Percentiles rank a stretch among this genome's conserved stretches.
phyloP scores from a whole-genome alignment of 371 early-diverging fungal genomes.

The Catenaria anguillulae region DNA sequence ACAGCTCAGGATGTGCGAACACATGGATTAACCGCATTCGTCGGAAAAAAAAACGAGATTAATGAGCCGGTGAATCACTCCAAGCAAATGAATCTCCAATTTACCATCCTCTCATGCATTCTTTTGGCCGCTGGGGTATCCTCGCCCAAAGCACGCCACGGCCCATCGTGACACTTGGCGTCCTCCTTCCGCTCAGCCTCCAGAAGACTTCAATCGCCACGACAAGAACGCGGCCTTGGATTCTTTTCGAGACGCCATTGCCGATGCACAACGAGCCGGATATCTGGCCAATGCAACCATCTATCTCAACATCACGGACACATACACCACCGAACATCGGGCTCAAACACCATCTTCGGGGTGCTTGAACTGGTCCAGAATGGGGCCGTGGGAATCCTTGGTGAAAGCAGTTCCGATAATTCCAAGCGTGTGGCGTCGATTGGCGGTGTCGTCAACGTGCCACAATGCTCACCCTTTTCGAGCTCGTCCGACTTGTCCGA shows the following conservation, averaged over 20 bases:
- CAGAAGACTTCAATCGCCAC: too few relatives aligned
- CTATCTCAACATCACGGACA: background rate
- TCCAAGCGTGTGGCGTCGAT: background rate
- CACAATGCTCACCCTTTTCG: background rate
- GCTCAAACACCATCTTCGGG: background rate
- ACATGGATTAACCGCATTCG: too few relatives aligned
- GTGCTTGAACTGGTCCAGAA: background rate
- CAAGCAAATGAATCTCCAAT: too few relatives aligned
- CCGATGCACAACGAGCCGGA: background rate
- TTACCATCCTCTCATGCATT: too few relatives aligned
- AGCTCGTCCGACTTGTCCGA: background rate
- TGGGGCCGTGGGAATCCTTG: background rate
- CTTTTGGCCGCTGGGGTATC: too few relatives aligned
- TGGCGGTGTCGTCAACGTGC: background rate
- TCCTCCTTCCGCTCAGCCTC: background rate
- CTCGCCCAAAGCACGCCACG: too few relatives aligned
- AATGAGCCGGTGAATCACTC: too few relatives aligned
- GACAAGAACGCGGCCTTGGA: background rate
- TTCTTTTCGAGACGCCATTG: background rate
- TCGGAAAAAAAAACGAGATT: too few relatives aligned
- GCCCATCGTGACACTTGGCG: background rate
- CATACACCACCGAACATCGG: background rate
- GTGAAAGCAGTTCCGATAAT: background rate
- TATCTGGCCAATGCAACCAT: background rate
- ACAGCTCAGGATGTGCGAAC: too few relatives aligned